Conservation (phyloP, 345 rosid species). For the Hibiscus mutabilis region DNA sequence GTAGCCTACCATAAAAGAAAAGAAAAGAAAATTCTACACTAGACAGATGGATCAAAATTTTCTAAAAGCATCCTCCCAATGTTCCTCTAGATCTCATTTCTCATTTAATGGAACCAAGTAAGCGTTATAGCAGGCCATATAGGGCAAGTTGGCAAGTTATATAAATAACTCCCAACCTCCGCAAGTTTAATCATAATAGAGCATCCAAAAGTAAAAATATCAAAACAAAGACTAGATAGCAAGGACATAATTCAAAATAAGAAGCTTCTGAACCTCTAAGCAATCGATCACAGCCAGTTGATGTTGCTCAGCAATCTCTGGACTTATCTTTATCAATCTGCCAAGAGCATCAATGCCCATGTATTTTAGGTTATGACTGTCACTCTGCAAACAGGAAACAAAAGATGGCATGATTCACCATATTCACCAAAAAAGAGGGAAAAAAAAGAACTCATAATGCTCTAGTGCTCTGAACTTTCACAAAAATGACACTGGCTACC, state of each 20-base stretch:
- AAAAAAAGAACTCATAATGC: background rate
- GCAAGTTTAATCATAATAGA: background rate
- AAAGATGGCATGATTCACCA: slow-evolving; percentile 11
- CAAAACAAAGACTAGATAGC: slow-evolving; percentile 6
- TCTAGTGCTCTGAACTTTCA: background rate
- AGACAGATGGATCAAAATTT: slow-evolving; percentile 30
- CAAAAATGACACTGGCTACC: slow-evolving; percentile 30
- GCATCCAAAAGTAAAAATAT: background rate
- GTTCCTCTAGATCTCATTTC: background rate
- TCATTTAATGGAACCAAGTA: background rate
- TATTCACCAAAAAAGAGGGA: background rate
- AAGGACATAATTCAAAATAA: slow-evolving; percentile 17
- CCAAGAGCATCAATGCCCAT: slow-evolving; percentile 98
- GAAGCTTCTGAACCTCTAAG: slow-evolving; percentile 75
- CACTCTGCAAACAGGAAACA: slow-evolving; percentile 59
- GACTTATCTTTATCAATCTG: slow-evolving; percentile 75
- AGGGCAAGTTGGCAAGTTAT: background rate
- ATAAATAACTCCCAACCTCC: background rate
- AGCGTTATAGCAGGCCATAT: background rate
- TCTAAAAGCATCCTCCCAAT: background rate
- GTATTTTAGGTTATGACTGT: slow-evolving; percentile 87
- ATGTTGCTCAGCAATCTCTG: slow-evolving; percentile 96
- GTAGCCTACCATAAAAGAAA: background rate
- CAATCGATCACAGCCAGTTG: slow-evolving; percentile 98
- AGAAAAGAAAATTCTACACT: background rate